Evolutionary conservation across 2,329 filamentous ascomycete species (phyloP), one percentile per base, ranked within the genome.

Genomic region (Ophiostoma angusticollis): DNA sequence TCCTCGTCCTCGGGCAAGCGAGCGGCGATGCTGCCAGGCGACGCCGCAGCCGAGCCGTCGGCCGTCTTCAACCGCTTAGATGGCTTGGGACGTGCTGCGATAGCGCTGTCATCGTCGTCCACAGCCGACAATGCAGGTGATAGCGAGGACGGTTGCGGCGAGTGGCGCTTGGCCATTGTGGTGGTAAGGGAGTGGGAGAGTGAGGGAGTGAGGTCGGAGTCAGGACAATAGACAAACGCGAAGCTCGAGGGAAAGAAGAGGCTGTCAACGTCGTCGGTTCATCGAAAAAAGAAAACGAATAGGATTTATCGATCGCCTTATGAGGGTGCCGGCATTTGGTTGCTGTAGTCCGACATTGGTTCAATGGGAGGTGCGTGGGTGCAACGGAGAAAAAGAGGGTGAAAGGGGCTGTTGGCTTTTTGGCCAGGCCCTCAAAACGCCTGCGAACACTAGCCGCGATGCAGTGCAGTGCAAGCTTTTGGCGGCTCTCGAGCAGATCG

Each of bases 1-100:
- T 40, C 38, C 6, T 37, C 33, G 30, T 43, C 34, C 13, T 45
- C 43, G 25, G 22, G 23, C 14, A 41, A 39, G 17, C 18, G 19
- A 9, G 27, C 41, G 3, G 25, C 21, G 3, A 54, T 58, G 17
- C 63, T 54, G 9, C 61, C 54, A 13, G 64, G 62, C 0, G 66
- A 64, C 9, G 65, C 65, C 9, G 64, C 60, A 18, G 59, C 63
- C 18, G 65, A 68, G 19, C 59, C 60, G 40, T 56, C 59, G 35
- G 61, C 61, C 14, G 64, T 47, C 50, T 67, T 65, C 43, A 66
- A 58, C 29, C 68, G 64, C 56, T 72, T 66, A 12, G 64, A 55
- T 8, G 66, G 64, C 21, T 47, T 47, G 14, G 61, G 62, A 14
- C 58, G 47, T 16, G 62, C 57, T 18, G 64, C 63, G 21, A 65